Conservation (phyloP, 2,329 filamentous ascomycete species). For the Aspergillus ochraceoroseus region DNA sequence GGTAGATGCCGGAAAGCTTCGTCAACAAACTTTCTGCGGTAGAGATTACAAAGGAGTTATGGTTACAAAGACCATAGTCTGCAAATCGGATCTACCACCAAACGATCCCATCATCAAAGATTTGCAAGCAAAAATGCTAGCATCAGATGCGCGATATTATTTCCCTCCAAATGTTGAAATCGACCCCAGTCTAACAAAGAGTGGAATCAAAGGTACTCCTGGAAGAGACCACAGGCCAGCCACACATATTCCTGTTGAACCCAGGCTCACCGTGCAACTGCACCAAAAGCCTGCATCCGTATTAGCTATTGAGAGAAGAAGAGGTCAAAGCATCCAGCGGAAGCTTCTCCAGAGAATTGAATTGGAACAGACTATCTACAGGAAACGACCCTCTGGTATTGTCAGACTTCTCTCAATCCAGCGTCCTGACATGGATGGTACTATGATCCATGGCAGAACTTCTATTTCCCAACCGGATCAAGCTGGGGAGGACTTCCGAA, state of each 20-base stretch:
- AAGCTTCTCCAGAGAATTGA: slow-evolving; percentile 24
- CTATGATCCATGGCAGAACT: slow-evolving; percentile 21
- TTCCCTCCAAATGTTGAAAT: slow-evolving; percentile 44
- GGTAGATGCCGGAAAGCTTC: slow-evolving; percentile 49
- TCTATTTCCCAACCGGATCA: slow-evolving; percentile 26
- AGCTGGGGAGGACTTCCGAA: slow-evolving; percentile 1
- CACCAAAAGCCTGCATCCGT: slow-evolving; percentile 36
- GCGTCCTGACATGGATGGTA: slow-evolving; percentile 17
- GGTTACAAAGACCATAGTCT: slow-evolving; percentile 50
- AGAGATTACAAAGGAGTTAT: slow-evolving; percentile 46
- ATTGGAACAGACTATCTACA: slow-evolving; percentile 9
- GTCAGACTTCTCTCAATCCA: slow-evolving; percentile 32
- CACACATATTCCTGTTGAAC: slow-evolving; percentile 30
- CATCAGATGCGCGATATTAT: slow-evolving; percentile 41
- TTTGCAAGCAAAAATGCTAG: slow-evolving; percentile 50
- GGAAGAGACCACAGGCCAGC: slow-evolving; percentile 11
- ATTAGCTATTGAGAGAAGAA: slow-evolving; percentile 27
- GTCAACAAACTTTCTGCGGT: slow-evolving; percentile 51
- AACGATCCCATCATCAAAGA: slow-evolving; percentile 45
- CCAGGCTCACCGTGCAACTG: slow-evolving; percentile 34
- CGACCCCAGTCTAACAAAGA: slow-evolving; percentile 34
- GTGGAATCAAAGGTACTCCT: slow-evolving; percentile 13
- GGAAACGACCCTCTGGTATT: slow-evolving; percentile 15
- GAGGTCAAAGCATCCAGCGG: slow-evolving; percentile 24
- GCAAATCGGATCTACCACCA: slow-evolving; percentile 44